Conservation (phyloP, 2,329 filamentous ascomycete species). For the Ceratocystis smalleyi region DNA sequence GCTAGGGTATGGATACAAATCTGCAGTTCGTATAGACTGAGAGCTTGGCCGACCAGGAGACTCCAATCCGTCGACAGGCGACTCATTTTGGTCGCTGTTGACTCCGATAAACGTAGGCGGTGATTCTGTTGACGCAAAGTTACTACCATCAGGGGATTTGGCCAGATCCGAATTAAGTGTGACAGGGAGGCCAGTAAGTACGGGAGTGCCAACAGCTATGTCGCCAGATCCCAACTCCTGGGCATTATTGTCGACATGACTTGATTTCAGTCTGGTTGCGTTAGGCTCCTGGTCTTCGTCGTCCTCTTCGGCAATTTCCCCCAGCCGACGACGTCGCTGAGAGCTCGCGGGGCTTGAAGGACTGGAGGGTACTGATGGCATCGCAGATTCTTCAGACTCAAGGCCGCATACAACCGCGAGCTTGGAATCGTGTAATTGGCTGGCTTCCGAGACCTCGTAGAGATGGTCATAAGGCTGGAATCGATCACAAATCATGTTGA, state of each 20-base stretch:
- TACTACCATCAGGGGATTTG: constrained; percentile 33
- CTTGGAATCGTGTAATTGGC: constrained; percentile 73
- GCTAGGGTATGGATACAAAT: constrained; percentile 37
- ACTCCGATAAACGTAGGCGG: constrained; percentile 37
- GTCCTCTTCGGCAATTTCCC: constrained; percentile 88
- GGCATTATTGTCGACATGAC: constrained; percentile 27
- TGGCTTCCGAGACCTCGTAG: constrained; percentile 58
- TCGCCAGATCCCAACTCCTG: constrained; percentile 17
- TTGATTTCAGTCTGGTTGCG: constrained; percentile 42
- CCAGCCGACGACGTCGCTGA: constrained; percentile 57
- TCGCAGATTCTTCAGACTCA: constrained; percentile 53
- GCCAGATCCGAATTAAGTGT: constrained; percentile 39
- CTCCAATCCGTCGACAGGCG: constrained; percentile 31
- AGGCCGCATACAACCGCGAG: constrained; percentile 79
- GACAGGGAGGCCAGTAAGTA: constrained; percentile 26
- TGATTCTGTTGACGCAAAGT: constrained; percentile 36
- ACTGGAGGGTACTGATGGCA: constrained; percentile 36
- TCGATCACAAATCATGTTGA: constrained; percentile 48
- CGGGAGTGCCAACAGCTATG: not conserved
- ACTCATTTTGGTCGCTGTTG: constrained; percentile 27
- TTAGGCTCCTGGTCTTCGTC: constrained; percentile 49
- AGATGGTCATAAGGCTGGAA: constrained; percentile 79
- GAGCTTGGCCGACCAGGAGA: constrained; percentile 32
- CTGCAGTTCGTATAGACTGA: constrained; percentile 34
- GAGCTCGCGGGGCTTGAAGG: constrained; percentile 75